A percentile compares a stretch with the other conserved stretches of the same genome.
Evolutionary conservation across 768 basidiomycete species (phyloP).

Genomic region (Gloeostereum incarnatum): DNA sequence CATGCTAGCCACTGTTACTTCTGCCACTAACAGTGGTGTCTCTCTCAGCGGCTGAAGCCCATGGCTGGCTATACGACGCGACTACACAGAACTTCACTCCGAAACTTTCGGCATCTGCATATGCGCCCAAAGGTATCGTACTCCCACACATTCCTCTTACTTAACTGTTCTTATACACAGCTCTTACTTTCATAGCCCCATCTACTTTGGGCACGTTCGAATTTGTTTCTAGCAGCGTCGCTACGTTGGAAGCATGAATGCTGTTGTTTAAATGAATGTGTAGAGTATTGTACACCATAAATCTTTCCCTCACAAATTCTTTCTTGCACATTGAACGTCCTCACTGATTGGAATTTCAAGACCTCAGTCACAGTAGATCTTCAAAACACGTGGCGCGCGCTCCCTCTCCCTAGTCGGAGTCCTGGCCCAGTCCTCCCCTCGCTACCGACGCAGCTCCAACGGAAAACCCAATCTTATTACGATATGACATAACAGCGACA

Average conservation of each 20-base stretch:
- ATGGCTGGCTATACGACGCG: constrained; percentile 44
- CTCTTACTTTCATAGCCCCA: constrained; percentile 16
- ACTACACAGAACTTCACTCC: constrained; percentile 37
- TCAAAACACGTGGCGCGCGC: no score
- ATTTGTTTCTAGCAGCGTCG: constrained; percentile 45
- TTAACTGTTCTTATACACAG: not conserved
- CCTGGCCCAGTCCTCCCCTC: no score
- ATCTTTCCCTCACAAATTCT: no score
- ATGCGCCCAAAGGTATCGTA: not conserved
- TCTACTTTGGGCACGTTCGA: constrained; percentile 41
- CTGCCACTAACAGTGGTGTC: not conserved
- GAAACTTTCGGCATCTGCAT: constrained; percentile 5
- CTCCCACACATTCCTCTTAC: constrained; percentile 9
- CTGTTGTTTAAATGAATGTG: no score
- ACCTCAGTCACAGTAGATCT: no score
- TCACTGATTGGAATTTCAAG: no score
- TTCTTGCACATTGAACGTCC: no score
- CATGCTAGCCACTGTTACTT: constrained; percentile 4
- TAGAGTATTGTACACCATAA: no score
- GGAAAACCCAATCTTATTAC: no score
- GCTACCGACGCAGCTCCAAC: no score
- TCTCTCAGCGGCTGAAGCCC: constrained; percentile 27
- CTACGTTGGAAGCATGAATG: constrained; percentile 39
- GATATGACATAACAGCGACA: no score
- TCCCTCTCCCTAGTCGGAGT: no score